A percentile compares a stretch with the other conserved stretches of the same genome.
phyloP scores from a whole-genome alignment of 2,329 filamentous ascomycete species.

The Aspergillus piperis region DNA sequence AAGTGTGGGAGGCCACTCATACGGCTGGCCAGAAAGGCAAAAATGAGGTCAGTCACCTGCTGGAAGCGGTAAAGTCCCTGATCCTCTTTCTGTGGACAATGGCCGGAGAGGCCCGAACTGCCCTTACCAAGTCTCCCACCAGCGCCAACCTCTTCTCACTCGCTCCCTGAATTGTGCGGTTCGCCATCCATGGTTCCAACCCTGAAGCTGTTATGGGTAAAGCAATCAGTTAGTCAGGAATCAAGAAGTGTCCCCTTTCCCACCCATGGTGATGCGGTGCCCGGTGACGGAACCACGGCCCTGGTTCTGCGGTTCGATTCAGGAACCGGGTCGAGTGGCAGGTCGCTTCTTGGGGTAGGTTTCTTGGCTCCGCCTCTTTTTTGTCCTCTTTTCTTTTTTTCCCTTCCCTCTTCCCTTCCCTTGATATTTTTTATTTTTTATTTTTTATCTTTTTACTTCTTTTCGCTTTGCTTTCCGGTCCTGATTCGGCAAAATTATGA shows the following conservation, averaged over 20 bases:
- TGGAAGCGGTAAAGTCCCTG: neutral
- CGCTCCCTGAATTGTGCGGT: neutral
- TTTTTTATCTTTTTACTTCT: neutral
- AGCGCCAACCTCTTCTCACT: neutral
- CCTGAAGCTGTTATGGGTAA: neutral
- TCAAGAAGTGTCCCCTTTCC: neutral
- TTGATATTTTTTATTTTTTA: neutral
- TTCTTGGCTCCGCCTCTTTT: neutral
- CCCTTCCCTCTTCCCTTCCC: neutral
- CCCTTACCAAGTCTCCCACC: neutral
- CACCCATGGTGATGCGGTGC: neutral
- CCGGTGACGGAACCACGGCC: neutral
- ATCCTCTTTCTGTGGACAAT: neutral
- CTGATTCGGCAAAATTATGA: slow-evolving; percentile 5
- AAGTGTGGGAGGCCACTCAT: slow-evolving; percentile 1
- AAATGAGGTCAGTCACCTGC: neutral
- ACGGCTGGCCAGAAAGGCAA: neutral
- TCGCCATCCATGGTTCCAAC: slow-evolving; percentile 1
- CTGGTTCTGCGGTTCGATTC: neutral
- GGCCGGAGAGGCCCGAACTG: neutral
- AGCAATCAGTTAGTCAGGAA: neutral
- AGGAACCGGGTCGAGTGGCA: slow-evolving; percentile 1
- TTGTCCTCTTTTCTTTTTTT: neutral
- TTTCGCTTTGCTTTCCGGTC: neutral
- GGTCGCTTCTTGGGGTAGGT: neutral